Conservation (phyloP, 495 filamentous ascomycete genomes). For the Chaetomium tenue region DNA sequence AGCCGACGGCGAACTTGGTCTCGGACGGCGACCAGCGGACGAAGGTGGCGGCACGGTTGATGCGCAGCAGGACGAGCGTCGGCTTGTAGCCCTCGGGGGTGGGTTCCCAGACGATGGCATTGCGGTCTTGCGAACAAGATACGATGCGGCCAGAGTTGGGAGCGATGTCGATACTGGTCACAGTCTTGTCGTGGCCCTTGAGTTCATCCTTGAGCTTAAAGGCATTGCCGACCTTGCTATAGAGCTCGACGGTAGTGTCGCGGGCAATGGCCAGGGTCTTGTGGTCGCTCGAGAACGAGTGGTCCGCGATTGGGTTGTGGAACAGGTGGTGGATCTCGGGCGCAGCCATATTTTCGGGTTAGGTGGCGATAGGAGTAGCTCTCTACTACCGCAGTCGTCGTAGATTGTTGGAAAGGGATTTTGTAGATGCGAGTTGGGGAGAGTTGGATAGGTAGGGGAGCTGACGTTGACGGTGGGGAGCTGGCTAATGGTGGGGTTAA, state of each 20-base stretch:
- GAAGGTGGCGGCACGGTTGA: constrained; percentile 94
- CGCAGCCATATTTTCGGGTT: constrained; percentile 61
- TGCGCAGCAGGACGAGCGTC: constrained; percentile 91
- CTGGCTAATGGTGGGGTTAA: constrained; percentile 20
- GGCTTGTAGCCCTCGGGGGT: constrained; percentile 91
- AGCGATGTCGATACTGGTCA: constrained; percentile 95
- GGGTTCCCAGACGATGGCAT: constrained; percentile 96
- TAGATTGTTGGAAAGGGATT: not conserved
- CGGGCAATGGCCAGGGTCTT: constrained; percentile 86
- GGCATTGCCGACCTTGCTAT: constrained; percentile 66
- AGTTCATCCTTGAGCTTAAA: constrained; percentile 88
- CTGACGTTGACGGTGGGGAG: constrained; percentile 16
- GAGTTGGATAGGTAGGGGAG: not conserved
- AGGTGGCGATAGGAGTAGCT: constrained; percentile 87
- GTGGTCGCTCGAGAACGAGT: constrained; percentile 93
- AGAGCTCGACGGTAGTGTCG: constrained; percentile 89
- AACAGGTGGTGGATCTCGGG: constrained; percentile 96
- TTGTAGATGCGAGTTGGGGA: constrained; percentile 1
- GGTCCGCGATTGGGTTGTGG: constrained; percentile 92
- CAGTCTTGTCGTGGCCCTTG: constrained; percentile 92
- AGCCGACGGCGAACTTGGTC: constrained; percentile 95
- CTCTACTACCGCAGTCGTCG: constrained; percentile 83
- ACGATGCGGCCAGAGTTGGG: constrained; percentile 87
- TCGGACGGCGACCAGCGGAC: constrained; percentile 97
- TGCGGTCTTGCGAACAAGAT: constrained; percentile 96